A percentile compares a stretch with the other conserved stretches of the same genome.
Evolutionary conservation across 2,329 filamentous ascomycete species (phyloP).

Genomic region (Trichoderma atroviride): DNA sequence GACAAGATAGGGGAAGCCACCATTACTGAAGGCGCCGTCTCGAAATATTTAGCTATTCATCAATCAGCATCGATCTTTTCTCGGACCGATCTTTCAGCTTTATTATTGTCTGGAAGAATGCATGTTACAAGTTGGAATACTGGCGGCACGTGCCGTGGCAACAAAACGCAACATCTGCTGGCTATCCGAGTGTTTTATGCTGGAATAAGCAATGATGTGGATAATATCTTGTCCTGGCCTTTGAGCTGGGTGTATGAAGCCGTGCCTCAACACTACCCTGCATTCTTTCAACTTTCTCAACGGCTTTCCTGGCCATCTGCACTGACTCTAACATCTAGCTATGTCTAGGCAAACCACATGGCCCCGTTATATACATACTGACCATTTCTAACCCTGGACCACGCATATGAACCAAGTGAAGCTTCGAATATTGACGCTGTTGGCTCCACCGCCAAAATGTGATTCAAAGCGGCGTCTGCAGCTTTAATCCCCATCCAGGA

Average conservation of each 20-base stretch:
- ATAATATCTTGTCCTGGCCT: no score
- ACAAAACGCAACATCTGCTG: not conserved
- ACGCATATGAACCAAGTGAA: constrained; percentile 8
- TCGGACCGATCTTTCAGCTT: not conserved
- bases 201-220: not conserved
- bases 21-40: not conserved
- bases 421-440: constrained; percentile 1
- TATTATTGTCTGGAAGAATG: not conserved
- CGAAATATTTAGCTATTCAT: constrained; percentile 14
- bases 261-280: not conserved
- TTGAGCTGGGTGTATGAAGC: not conserved
- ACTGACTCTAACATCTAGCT: not conserved
- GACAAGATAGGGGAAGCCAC: constrained; percentile 7
- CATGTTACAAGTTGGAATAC: not conserved
- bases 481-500: constrained; percentile 3
- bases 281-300: not conserved
- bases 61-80: constrained; percentile 7
- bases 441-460: constrained; percentile 11
- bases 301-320: not conserved
- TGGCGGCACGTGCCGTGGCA: not conserved
- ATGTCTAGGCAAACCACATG: not conserved
- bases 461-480: constrained; percentile 18
- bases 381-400: not conserved
- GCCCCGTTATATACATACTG: constrained; percentile 3
- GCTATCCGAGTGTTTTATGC: not conserved